These are phyloP conservation scores for Chlamydomonas schloesseri DNA, from an alignment of 139 green algal species.

Conservation along the genomic window DNA sequence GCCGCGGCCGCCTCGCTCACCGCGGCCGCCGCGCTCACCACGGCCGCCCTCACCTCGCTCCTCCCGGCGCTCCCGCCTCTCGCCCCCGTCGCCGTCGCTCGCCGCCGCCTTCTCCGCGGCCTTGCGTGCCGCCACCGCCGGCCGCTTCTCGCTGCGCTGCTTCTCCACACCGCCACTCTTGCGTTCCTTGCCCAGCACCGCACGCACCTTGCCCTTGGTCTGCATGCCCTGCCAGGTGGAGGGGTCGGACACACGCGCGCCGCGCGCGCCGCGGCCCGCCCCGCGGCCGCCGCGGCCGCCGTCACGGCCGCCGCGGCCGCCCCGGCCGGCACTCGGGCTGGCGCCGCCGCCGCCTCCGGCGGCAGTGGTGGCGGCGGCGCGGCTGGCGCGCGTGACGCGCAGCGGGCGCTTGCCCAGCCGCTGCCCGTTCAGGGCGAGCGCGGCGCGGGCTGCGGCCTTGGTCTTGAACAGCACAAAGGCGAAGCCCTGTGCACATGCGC, in stretches of 20 bases:
- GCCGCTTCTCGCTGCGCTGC: constrained; percentile 24
- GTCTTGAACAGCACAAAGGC: constrained; percentile 83
- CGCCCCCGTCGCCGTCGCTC: not conserved
- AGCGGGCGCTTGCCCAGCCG: constrained; percentile 60
- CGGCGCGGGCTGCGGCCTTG: constrained; percentile 59
- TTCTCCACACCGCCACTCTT: not conserved
- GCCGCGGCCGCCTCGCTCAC: not conserved
- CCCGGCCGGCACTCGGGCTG: not conserved
- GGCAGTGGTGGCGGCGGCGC: not conserved
- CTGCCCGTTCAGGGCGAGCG: constrained; percentile 57
- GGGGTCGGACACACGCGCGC: not conserved
- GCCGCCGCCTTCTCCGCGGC: not conserved
- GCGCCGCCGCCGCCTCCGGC: not conserved
- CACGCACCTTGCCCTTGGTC: constrained; percentile 62
- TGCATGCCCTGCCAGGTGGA: constrained; percentile 65
- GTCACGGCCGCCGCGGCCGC: not conserved
- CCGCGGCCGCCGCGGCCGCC: not conserved
- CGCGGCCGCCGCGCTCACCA: not conserved
- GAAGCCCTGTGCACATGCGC: constrained; percentile 71
- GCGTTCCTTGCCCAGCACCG: constrained; percentile 34
- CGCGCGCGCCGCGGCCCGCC: not conserved
- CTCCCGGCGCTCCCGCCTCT: not conserved
- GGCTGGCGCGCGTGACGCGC: constrained; percentile 56
- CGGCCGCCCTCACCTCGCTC: not conserved
- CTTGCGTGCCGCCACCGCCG: constrained; percentile 41